Conservation (phyloP, 805 yeast genomes). For the Vanderwaltozyma tropicalis region DNA sequence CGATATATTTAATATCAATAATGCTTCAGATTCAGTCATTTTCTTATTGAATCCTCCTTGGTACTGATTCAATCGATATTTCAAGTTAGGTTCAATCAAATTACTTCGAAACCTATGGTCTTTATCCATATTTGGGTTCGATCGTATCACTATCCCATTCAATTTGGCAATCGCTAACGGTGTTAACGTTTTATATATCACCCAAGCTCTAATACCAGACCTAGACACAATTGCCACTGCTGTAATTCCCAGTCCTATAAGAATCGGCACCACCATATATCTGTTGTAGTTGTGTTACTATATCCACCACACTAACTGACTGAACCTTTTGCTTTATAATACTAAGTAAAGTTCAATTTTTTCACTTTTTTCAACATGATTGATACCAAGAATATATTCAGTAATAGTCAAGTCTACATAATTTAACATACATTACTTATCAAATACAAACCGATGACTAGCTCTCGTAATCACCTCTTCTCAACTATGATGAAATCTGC, state of each 20-base stretch:
- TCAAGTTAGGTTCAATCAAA: slow-evolving; percentile 7
- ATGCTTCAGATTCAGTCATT: slow-evolving; percentile 66
- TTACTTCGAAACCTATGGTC: slow-evolving; percentile 12
- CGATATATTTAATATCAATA: slow-evolving; percentile 49
- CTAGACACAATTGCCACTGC: slow-evolving; percentile 17
- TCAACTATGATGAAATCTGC: too few species aligned
- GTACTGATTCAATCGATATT: slow-evolving; percentile 22
- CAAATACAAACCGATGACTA: too few species aligned
- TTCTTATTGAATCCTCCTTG: slow-evolving; percentile 54
- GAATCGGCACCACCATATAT: slow-evolving; percentile 28
- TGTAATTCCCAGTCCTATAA: slow-evolving; percentile 24
- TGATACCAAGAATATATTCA: too few species aligned
- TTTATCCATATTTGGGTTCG: slow-evolving; percentile 3
- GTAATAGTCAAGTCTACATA: too few species aligned
- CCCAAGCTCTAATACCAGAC: slow-evolving; percentile 26
- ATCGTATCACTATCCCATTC: slow-evolving; percentile 16
- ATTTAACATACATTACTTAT: too few species aligned
- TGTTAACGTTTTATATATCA: slow-evolving; percentile 17
- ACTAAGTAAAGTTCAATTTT: too few species aligned
- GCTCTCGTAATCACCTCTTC: too few species aligned
- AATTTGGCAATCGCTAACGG: slow-evolving; percentile 22
- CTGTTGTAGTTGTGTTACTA: too few species aligned
- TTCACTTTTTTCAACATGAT: too few species aligned
- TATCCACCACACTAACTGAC: too few species aligned
- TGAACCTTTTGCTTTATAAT: too few species aligned